Evolutionary conservation across 2,329 filamentous ascomycete species (phyloP).

Genomic region (Penicillium rolfsii): DNA sequence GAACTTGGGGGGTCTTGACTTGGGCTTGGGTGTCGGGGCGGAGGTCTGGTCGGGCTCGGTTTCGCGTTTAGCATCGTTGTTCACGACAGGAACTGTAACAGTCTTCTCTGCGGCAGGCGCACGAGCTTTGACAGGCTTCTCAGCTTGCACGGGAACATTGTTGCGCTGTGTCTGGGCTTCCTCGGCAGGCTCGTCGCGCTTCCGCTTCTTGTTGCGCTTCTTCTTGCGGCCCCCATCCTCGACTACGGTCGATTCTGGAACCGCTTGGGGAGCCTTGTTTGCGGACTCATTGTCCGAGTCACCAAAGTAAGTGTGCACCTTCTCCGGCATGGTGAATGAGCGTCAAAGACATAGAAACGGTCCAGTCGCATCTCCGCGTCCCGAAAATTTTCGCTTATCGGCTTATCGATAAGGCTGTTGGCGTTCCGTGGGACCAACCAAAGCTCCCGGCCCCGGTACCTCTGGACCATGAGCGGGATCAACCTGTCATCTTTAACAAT

Average conservation of each 20-base stretch:
- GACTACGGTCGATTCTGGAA: background rate
- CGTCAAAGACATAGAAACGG: background rate
- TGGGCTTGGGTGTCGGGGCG: constrained; percentile 16
- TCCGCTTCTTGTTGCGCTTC: constrained; percentile 40
- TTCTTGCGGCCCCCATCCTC: constrained; percentile 25
- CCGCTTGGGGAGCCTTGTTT: constrained; percentile 20
- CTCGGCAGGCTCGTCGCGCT: constrained; percentile 33
- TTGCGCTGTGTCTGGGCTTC: constrained; percentile 13
- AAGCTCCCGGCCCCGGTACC: too few species aligned
- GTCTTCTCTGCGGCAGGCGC: background rate
- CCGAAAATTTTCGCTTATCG: constrained; percentile 26
- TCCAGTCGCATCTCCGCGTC: constrained; percentile 6
- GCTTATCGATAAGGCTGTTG: constrained; percentile 18
- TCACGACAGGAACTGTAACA: background rate
- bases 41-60: constrained; percentile 3
- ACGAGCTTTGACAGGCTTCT: constrained; percentile 1
- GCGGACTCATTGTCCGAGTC: constrained; percentile 35
- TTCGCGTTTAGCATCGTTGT: background rate
- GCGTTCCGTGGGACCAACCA: background rate
- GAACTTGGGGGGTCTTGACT: constrained; percentile 19
- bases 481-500: background rate
- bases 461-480: background rate
- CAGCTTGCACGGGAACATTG: constrained; percentile 10
- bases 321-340: constrained; percentile 46
- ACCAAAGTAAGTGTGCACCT: constrained; percentile 45